Evolutionary conservation across 139 green algal species (phyloP), one percentile per base, ranked within the genome.

Genomic region (Coelastrella sp.): DNA sequence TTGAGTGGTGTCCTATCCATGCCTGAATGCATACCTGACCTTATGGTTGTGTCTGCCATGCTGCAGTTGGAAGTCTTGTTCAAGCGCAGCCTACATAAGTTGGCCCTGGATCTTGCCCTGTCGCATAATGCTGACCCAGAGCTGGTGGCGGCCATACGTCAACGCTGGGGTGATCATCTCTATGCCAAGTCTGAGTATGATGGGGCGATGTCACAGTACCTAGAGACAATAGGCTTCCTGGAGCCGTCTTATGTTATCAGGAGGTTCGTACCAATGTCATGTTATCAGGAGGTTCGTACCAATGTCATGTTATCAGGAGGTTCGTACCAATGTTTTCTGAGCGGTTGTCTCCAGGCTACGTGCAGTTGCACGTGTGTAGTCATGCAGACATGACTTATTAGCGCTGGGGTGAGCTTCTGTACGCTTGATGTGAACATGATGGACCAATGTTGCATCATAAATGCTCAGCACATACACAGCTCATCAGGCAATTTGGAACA

Each of bases 211-310:
- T 87, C 88, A 17, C 96, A 99, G 91, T 99, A 98, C 86, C 60
- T 96, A 22, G 90, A 94, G 78, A 96, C 94, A 3, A 94, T 98
- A 17, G 95, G 95, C 5, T 74, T 95, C 74, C 89, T 99, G 91
- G 98, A 99, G 95, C 96, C 98, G 0, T 97, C 92, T 5, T 99
- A 99, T 87, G 98, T 99, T 68, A 99, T 99, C 92, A 89, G 96
- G 22, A 91, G 94, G 88, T 93, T 47, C 11, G 8, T 71, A 19
- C 8, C 61, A 71, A 13, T 71, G 11, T 71, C 8, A 19, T 13
- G 8, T 71, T 71, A 71, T 71, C 11, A 13, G 61, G 10, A 71
- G 8, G 61, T 13, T 71, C 10, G 11, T 71, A 13, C 61, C 11
- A 13, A 71, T 13, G 8, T 10, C 61, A 19, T 10, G 8, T 71